Conservation (phyloP, 2,329 filamentous ascomycete genomes). For the Chaetothyriales sp. region DNA sequence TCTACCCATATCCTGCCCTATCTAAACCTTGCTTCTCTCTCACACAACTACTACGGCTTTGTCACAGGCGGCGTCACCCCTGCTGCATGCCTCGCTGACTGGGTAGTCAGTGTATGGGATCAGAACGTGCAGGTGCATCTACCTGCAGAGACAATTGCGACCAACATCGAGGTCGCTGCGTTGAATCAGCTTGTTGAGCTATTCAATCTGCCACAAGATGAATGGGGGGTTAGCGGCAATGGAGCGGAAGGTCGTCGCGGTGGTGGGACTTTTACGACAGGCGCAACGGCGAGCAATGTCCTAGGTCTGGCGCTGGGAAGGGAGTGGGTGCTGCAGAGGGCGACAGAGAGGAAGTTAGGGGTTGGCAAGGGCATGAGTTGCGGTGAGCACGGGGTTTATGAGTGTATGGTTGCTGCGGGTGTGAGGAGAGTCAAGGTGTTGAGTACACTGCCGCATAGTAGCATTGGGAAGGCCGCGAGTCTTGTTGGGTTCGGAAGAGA, state of each 20-base stretch:
- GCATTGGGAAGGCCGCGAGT: constrained; percentile 67
- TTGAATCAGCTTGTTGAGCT: constrained; percentile 56
- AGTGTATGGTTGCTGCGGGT: constrained; percentile 5
- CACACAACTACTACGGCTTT: constrained; percentile 70
- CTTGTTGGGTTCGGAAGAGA: constrained; percentile 63
- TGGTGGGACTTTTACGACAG: constrained; percentile 70
- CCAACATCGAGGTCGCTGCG: constrained; percentile 61
- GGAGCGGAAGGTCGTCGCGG: constrained; percentile 21
- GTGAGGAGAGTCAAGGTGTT: constrained; percentile 25
- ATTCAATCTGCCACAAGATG: constrained; percentile 41
- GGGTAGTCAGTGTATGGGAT: constrained; percentile 66
- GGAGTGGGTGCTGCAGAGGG: constrained; percentile 40
- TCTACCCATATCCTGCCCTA: constrained; percentile 34
- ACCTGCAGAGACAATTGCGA: constrained; percentile 59
- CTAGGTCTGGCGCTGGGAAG: constrained; percentile 56
- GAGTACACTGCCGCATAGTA: constrained; percentile 73
- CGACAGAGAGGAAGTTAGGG: constrained; percentile 25
- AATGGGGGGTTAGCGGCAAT: constrained; percentile 32
- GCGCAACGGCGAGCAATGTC: constrained; percentile 51
- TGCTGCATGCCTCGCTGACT: constrained; percentile 68
- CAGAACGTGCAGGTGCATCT: constrained; percentile 78
- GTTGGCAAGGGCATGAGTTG: constrained; percentile 33
- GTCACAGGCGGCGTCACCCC: constrained; percentile 72
- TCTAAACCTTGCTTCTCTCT: constrained; percentile 52
- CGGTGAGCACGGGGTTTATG: constrained; percentile 52